A percentile compares a stretch with the other conserved stretches of the same genome.
Evolutionary conservation across 768 basidiomycete species (phyloP).

Genomic region (Leccinum fibrillosum): DNA sequence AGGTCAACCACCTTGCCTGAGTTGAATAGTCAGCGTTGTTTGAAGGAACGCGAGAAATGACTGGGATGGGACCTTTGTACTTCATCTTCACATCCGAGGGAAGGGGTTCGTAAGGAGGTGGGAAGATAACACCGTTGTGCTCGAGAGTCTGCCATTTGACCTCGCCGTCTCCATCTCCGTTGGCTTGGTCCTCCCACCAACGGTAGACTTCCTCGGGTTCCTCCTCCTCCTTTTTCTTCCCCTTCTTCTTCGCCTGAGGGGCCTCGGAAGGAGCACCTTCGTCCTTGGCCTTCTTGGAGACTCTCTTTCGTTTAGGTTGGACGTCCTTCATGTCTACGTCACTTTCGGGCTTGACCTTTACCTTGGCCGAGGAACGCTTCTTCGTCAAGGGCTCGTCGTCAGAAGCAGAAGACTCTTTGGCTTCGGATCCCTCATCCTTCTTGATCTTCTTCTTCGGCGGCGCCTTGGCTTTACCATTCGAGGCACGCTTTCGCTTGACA

Average conservation of each 20-base stretch:
- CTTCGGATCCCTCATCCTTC: conserved; percentile 40
- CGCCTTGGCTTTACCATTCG: conserved; percentile 47
- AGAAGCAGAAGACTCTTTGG: conserved; percentile 24
- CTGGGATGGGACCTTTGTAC: conserved; percentile 71
- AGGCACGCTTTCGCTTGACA: conserved; percentile 42
- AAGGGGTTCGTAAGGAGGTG: conserved; percentile 87
- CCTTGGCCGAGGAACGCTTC: conserved; percentile 31
- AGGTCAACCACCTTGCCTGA: conserved; percentile 77
- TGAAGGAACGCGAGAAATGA: conserved; percentile 8
- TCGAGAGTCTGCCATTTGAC: conserved; percentile 95
- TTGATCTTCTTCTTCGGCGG: conserved; percentile 67
- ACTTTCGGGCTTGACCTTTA: conserved; percentile 45
- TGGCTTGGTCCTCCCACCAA: conserved; percentile 83
- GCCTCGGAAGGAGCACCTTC: conserved; percentile 40
- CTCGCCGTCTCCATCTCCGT: conserved; percentile 76
- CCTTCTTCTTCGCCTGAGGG: conserved; percentile 51
- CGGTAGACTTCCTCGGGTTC: conserved; percentile 65
- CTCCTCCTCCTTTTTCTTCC: conserved; percentile 58
- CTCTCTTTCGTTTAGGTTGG: conserved; percentile 43
- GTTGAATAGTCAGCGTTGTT: conserved; percentile 16
- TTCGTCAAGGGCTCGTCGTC: conserved; percentile 34
- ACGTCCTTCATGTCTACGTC: conserved; percentile 45
- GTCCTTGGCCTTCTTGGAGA: conserved; percentile 52
- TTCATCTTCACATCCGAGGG: conserved; percentile 87
- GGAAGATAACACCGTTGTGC: conserved; percentile 94